Conservation (phyloP, 441 rosid species). For the California macrophylla region DNA sequence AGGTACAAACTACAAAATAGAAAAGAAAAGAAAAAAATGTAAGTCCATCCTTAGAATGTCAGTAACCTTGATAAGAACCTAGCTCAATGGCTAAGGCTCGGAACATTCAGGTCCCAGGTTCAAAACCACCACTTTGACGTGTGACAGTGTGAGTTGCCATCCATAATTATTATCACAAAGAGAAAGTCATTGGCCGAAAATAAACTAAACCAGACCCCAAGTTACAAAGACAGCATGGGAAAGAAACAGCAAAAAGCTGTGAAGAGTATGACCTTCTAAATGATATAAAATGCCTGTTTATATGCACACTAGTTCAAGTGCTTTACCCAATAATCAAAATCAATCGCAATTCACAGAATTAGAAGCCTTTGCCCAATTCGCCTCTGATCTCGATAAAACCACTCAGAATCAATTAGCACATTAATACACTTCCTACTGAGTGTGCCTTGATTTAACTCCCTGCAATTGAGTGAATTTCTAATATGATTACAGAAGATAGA, state of each 20-base stretch:
- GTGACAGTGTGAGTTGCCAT: neutral
- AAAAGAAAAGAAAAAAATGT: neutral
- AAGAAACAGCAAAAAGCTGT: neutral
- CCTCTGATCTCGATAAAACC: too few species aligned
- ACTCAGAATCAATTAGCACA: too few species aligned
- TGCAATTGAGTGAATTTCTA: neutral
- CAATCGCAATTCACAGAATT: neutral
- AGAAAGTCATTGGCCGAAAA: too few species aligned
- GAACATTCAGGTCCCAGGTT: neutral
- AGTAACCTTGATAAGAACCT: neutral
- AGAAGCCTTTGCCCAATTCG: too few species aligned
- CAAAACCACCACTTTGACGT: neutral
- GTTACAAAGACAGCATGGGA: neutral
- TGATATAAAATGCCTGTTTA: neutral
- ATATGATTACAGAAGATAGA: neutral
- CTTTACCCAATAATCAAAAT: neutral
- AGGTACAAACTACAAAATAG: constrained; percentile 43
- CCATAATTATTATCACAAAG: neutral
- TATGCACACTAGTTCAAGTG: neutral
- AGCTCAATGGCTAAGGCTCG: neutral
- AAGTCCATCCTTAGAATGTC: neutral
- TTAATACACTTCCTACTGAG: neutral
- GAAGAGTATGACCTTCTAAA: neutral
- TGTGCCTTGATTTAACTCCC: neutral
- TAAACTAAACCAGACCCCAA: neutral